Conservation (phyloP, 2,329 filamentous ascomycete genomes). For the Penicillium hordei region DNA sequence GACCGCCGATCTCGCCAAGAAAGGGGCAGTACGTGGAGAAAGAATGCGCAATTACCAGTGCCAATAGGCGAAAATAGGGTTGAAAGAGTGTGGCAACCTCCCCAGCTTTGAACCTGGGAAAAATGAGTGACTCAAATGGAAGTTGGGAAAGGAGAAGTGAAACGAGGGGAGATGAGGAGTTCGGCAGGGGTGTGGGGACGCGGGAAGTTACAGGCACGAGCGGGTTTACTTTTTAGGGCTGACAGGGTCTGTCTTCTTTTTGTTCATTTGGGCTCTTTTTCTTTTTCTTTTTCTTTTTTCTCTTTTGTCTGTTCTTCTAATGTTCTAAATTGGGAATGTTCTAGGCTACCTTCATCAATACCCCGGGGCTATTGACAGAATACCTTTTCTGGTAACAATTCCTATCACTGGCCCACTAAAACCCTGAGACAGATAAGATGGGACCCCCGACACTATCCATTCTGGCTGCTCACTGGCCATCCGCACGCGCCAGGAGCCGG, state of each 20-base stretch:
- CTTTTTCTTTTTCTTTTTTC: too few relatives aligned
- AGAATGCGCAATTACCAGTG: constrained; percentile 14
- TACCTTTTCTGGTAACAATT: not conserved
- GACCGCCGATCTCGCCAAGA: constrained; percentile 21
- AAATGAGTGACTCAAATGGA: constrained; percentile 7
- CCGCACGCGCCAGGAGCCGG: constrained; percentile 4
- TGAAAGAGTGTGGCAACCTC: constrained; percentile 9
- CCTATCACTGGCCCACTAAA: not conserved
- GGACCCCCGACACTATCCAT: not conserved
- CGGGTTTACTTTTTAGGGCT: constrained; percentile 2
- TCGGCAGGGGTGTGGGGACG: constrained; percentile 2
- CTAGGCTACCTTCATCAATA: not conserved
- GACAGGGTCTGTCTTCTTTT: not conserved
- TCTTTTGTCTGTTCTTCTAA: not conserved
- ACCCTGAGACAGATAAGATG: not conserved
- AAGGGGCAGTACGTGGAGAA: constrained; percentile 21
- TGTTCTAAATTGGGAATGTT: not conserved
- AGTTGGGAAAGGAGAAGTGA: constrained; percentile 11
- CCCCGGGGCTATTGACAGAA: not conserved
- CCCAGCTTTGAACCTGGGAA: not conserved
- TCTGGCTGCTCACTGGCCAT: not conserved
- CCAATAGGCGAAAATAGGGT: not conserved
- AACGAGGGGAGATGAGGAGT: not conserved
- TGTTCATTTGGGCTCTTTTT: too few relatives aligned
- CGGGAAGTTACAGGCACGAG: constrained; percentile 7